A percentile compares a stretch with the other conserved stretches of the same genome.
Conservation (phyloP, 768 basidiomycete species). For the Suillus fuscotomentosus region DNA sequence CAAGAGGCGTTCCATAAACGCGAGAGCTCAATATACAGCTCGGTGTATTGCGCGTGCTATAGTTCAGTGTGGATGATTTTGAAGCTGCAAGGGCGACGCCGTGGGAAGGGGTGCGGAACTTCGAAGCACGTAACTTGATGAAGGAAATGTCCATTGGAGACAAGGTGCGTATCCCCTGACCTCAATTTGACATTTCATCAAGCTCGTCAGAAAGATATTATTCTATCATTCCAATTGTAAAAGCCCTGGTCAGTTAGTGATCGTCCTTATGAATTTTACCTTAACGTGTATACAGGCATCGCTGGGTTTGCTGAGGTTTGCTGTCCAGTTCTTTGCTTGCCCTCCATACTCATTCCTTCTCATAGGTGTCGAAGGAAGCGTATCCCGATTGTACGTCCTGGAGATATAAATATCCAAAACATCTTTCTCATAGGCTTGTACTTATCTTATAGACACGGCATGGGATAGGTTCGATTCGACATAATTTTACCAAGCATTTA, state of each 20-base stretch:
- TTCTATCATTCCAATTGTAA: conserved; percentile 92
- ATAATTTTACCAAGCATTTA: conserved; percentile 10
- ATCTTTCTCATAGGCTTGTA: conserved; percentile 9
- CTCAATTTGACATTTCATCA: conserved; percentile 3
- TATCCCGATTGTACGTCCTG: conserved; percentile 81
- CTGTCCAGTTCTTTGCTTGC: conserved; percentile 1
- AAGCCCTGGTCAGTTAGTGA: conserved; percentile 54
- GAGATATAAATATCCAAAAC: conserved; percentile 3
- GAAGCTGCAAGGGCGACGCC: conserved; percentile 66
- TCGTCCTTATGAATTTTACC: neutral
- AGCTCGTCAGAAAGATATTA: conserved; percentile 50
- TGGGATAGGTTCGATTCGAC: conserved; percentile 71
- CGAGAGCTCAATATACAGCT: neutral
- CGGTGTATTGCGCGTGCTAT: neutral
- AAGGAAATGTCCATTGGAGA: conserved; percentile 77
- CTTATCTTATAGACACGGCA: conserved; percentile 64
- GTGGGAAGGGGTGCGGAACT: conserved; percentile 89
- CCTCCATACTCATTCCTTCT: conserved; percentile 8
- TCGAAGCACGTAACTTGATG: conserved; percentile 82
- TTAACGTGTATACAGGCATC: conserved; percentile 47
- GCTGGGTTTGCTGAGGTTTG: conserved; percentile 81
- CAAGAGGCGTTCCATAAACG: neutral
- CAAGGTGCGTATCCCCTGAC: conserved; percentile 44
- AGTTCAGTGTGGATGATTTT: conserved; percentile 90
- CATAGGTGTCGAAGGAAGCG: conserved; percentile 74